phyloP scores from a whole-genome alignment of 2,329 filamentous ascomycete species.

The Fusarium sp. region DNA sequence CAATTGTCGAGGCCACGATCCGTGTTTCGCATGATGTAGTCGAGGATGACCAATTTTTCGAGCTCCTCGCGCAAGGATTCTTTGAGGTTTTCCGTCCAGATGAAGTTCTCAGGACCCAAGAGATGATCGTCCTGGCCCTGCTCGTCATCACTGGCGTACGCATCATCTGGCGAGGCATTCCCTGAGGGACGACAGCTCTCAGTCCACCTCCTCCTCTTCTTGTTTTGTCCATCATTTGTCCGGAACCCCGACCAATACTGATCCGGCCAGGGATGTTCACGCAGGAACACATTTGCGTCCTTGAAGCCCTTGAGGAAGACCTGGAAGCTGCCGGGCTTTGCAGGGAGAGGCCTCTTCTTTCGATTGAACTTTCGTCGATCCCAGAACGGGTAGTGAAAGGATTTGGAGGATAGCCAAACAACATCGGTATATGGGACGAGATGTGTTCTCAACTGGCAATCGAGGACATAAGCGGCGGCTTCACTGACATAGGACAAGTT shows the following conservation, averaged over 20 bases:
- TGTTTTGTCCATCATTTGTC: constrained; percentile 73
- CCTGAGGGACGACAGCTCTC: constrained; percentile 80
- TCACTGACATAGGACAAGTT: constrained; percentile 98
- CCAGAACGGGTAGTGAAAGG: constrained; percentile 99
- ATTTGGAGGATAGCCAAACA: constrained; percentile 92
- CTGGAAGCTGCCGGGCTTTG: constrained; percentile 96
- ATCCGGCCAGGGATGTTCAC: constrained; percentile 97
- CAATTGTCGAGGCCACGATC: constrained; percentile 97
- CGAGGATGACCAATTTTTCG: constrained; percentile 95
- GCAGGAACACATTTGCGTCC: constrained; percentile 94
- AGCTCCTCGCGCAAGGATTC: constrained; percentile 94
- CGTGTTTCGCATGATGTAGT: constrained; percentile 99
- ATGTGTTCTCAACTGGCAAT: constrained; percentile 88
- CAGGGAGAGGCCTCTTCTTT: constrained; percentile 86
- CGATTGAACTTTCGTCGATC: constrained; percentile 88
- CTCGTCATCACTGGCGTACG: constrained; percentile 73
- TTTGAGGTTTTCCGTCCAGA: constrained; percentile 90
- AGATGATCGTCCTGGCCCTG: constrained; percentile 63
- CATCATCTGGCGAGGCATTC: constrained; percentile 65
- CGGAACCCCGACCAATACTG: constrained; percentile 80
- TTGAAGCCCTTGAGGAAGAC: constrained; percentile 98
- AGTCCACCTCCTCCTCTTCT: constrained; percentile 74
- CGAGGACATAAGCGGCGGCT: constrained; percentile 94
- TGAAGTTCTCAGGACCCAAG: constrained; percentile 69
- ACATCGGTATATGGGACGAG: constrained; percentile 97